Evolutionary conservation across 805 yeast species (phyloP), one percentile per base, ranked within the genome.

Genomic region (Yarrowia sp.): DNA sequence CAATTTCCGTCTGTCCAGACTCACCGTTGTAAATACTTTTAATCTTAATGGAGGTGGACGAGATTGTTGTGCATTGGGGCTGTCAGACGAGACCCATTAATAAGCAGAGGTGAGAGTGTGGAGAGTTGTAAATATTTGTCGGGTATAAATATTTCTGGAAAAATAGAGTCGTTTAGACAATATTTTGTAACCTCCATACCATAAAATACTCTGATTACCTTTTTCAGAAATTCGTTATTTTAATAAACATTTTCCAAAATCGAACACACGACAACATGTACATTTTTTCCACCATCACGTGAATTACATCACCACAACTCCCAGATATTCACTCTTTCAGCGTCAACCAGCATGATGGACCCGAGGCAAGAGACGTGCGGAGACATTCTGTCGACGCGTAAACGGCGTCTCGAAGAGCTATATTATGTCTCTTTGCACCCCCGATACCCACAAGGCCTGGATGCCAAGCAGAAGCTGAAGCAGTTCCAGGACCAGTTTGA

Each of bases 321-420:
- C 49, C 50, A 33, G 39, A 34, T 30, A 58, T 33, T 43, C 64
- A 58, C 50, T 56, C 64, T 33, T 14, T 33, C 46, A 55, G 52
- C 52, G 52, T 40, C 61, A 55, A 58, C 64, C 33, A 58, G 64
- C 50, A 58, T 34, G 50, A 42, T 43, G 64, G 64, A 58, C 50
- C 44, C 64, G 64, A 50, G 64, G 40, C 50, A 58, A 58, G 50
- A 58, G 50, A 43, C 66, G 53, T 46, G 66, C 44, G 55, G 55
- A 19, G 38, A 46, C 46, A 47, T 61, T 30, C 14, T 47, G 53
- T 61, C 43, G 53, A 47, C 66, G 53, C 79, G 92, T 60, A 86
- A 86, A 72, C 78, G 87, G 34, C 86, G 85, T 72, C 78, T 88
- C 30, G 81, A 88, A 1, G 90, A 87, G 74, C 77, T 88, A 17